phyloP scores from a whole-genome alignment of 2,329 filamentous ascomycete species.

The Orbilia ellipsospora region DNA sequence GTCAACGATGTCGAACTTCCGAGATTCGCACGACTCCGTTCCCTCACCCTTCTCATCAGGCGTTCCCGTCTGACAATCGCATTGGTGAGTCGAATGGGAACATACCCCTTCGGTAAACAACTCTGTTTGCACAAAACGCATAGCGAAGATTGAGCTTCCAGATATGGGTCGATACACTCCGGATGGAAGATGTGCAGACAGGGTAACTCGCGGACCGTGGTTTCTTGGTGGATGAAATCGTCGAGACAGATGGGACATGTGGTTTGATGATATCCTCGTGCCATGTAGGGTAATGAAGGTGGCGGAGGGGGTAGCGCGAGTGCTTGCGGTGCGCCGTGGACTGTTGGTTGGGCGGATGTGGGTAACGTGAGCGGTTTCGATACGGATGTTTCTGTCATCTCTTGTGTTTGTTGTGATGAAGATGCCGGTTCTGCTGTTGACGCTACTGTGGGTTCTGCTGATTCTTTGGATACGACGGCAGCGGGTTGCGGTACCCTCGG shows the following conservation, averaged over 20 bases:
- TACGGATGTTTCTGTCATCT: constrained; percentile 11
- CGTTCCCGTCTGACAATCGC: constrained; percentile 86
- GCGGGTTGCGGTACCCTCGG: constrained; percentile 19
- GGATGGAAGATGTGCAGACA: constrained; percentile 95
- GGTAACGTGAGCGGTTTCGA: constrained; percentile 19
- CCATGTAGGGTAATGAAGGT: constrained; percentile 53
- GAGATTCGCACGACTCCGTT: constrained; percentile 61
- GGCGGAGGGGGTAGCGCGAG: constrained; percentile 58
- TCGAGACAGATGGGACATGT: constrained; percentile 91
- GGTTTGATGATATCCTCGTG: constrained; percentile 73
- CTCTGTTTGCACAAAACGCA: constrained; percentile 91
- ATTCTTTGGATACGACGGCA: constrained; percentile 55
- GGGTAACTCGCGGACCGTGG: constrained; percentile 83
- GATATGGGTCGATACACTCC: constrained; percentile 87
- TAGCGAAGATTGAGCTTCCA: constrained; percentile 80
- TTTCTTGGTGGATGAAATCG: constrained; percentile 75
- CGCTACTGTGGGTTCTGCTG: constrained; percentile 43
- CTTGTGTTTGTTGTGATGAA: neutral
- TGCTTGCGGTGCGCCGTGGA: neutral
- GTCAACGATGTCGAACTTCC: too few relatives aligned
- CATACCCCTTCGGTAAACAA: constrained; percentile 76
- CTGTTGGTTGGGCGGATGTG: constrained; percentile 8
- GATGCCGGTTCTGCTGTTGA: neutral
- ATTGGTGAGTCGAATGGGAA: constrained; percentile 78
- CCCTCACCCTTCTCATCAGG: constrained; percentile 72